phyloP scores from a whole-genome alignment of 2,329 filamentous ascomycete genomes.

The Daldinia sp. region DNA sequence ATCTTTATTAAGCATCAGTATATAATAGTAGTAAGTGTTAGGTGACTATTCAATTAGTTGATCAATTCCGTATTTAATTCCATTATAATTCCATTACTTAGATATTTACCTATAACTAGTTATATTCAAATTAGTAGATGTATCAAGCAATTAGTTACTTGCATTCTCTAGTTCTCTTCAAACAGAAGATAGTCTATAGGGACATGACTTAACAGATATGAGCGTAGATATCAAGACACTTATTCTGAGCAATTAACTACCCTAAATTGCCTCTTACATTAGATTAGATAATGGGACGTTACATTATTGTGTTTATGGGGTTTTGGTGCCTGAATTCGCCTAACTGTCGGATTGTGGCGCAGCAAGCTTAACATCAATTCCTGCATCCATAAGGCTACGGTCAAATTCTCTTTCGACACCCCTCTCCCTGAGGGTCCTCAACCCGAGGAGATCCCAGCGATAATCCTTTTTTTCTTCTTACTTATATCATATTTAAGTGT shows the following conservation, averaged over 20 bases:
- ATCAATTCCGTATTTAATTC: too few species aligned
- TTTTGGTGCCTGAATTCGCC: conserved; percentile 5
- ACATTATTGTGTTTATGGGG: neutral
- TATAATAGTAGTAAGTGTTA: too few species aligned
- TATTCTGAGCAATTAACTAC: neutral
- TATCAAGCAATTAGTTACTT: too few species aligned
- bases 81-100: too few species aligned
- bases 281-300: neutral
- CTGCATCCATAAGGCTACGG: conserved; percentile 8
- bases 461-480: neutral
- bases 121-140: too few species aligned
- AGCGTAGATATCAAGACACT: neutral
- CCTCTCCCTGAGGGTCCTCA: conserved; percentile 4
- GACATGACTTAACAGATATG: neutral
- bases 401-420: neutral
- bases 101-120: too few species aligned
- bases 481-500: neutral
- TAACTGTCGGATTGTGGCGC: conserved; percentile 1
- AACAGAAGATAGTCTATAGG: too few species aligned
- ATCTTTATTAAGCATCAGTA: too few species aligned
- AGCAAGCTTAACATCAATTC: conserved; percentile 1
- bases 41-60: too few species aligned
- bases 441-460: neutral
- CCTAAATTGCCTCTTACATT: neutral
- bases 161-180: too few species aligned